A percentile compares a stretch with the other conserved stretches of the same genome.
Conservation (phyloP, 192 early-diverging fungal genomes). For the Phycomyces blakesleeanus region DNA sequence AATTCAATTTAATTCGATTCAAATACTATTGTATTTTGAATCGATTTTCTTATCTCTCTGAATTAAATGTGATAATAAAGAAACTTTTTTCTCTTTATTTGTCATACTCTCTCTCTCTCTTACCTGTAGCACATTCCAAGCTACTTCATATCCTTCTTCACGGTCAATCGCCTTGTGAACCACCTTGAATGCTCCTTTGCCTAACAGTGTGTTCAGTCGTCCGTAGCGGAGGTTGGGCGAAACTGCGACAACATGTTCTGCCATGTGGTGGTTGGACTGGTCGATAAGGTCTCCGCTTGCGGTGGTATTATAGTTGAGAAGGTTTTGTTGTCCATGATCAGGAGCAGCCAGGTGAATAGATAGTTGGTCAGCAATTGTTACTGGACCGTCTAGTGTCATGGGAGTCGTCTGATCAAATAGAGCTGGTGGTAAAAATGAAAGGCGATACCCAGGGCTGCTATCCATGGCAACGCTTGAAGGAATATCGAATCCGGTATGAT, state of each 20-base stretch:
- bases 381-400: neutral
- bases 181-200: constrained; percentile 66
- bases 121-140: constrained; percentile 53
- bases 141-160: constrained; percentile 69
- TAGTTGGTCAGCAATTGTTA: constrained; percentile 5
- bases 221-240: constrained; percentile 48
- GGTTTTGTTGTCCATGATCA: neutral
- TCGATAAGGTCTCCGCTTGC: neutral
- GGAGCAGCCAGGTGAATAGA: neutral
- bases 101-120: neutral
- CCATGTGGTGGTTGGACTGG: neutral
- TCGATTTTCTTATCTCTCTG: no score
- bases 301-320: neutral
- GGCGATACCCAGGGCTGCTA: neutral
- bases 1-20: no score
- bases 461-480: no score
- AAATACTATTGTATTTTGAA: no score
- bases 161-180: constrained; percentile 66
- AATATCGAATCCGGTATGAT: no score
- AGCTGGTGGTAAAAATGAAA: neutral
- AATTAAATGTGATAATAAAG: no score
- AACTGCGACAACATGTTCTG: constrained; percentile 45
- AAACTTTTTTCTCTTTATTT: neutral
- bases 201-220: constrained; percentile 33
- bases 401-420: neutral